phyloP scores from a whole-genome alignment of 805 yeast genomes.

The Saturnispora serradocipensis region DNA sequence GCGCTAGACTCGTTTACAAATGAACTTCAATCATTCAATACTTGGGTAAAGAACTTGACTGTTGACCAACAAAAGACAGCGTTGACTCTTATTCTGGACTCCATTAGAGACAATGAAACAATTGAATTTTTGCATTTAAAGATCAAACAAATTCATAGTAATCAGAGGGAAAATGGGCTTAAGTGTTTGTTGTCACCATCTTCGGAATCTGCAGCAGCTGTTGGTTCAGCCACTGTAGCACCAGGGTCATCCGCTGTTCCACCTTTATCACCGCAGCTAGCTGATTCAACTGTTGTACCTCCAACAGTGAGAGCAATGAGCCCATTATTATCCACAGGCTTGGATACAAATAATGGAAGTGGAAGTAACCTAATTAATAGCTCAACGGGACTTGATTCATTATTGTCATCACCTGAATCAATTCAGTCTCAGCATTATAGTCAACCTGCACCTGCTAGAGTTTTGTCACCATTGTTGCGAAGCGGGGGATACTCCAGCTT shows the following conservation, averaged over 20 bases:
- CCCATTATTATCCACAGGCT: conserved; percentile 4
- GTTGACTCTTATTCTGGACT: conserved; percentile 39
- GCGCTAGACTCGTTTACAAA: conserved; percentile 28
- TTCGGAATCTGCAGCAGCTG: neutral
- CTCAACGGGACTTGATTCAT: conserved; percentile 1
- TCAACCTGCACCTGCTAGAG: conserved; percentile 9
- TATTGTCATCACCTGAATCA: conserved; percentile 1
- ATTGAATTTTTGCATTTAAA: conserved; percentile 5
- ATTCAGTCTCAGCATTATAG: conserved; percentile 2
- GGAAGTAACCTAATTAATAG: neutral
- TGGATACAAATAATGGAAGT: conserved; percentile 1
- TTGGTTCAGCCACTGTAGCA: neutral
- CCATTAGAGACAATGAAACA: conserved; percentile 36
- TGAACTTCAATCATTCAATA: conserved; percentile 37
- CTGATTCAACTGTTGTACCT: conserved; percentile 7
- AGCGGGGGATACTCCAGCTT: conserved; percentile 3
- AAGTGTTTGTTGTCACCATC: neutral
- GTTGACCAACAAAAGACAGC: conserved; percentile 39
- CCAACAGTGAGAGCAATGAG: conserved; percentile 26
- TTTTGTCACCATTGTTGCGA: conserved; percentile 9
- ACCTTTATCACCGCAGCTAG: conserved; percentile 20
- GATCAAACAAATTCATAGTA: neutral
- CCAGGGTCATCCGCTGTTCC: neutral
- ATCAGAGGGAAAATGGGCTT: neutral
- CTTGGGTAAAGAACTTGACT: conserved; percentile 38